Evolutionary conservation across 2,329 filamentous ascomycete genomes (phyloP).

Genomic region (Paracoccidioides brasiliensis): DNA sequence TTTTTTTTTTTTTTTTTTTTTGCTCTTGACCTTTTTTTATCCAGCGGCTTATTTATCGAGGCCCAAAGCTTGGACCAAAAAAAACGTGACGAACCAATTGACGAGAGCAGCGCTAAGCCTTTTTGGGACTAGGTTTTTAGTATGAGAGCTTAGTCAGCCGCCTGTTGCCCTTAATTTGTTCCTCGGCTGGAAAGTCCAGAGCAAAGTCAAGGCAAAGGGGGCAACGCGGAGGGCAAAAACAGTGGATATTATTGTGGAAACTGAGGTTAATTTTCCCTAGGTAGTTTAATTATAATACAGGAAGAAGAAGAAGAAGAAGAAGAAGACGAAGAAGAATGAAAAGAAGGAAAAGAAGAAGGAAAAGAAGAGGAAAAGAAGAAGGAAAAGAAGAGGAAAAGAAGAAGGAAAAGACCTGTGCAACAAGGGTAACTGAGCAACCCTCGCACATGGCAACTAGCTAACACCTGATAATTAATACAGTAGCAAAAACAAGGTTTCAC

Average conservation of each 20-base stretch:
- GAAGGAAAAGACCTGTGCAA: background rate
- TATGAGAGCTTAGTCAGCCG: background rate
- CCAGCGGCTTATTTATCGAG: constrained; percentile 4
- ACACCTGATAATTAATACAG: too few species aligned
- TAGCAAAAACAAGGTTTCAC: too few species aligned
- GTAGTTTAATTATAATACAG: too few species aligned
- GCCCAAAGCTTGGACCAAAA: background rate
- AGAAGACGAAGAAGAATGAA: background rate
- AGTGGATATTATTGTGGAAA: too few species aligned
- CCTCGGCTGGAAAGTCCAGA: too few species aligned
- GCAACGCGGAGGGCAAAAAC: too few species aligned
- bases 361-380: background rate
- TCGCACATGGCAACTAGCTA: too few species aligned
- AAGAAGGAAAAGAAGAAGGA: background rate
- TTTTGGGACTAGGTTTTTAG: background rate
- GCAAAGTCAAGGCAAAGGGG: background rate
- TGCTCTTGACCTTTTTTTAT: constrained; percentile 1
- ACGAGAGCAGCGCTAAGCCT: background rate
- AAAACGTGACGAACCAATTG: background rate
- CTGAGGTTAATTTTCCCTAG: too few species aligned
- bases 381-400: background rate
- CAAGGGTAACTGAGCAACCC: too few species aligned
- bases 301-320: too few species aligned
- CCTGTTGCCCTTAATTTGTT: background rate
- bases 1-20: background rate